Conservation (phyloP, 2,329 filamentous ascomycete species). For the Bimuria novae-zelandiae region DNA sequence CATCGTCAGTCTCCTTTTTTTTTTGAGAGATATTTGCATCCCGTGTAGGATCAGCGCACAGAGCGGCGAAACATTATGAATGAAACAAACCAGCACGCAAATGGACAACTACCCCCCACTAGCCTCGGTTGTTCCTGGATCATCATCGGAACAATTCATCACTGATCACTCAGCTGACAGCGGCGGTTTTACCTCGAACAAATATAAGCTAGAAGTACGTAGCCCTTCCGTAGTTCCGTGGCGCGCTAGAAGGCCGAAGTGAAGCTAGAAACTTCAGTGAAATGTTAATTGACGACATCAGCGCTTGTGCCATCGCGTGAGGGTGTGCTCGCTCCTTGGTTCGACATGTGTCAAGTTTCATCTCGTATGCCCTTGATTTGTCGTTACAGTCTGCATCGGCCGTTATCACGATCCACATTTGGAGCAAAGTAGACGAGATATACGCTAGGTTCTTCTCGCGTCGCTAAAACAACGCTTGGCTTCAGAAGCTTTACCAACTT, state of each 20-base stretch:
- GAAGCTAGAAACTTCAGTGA: constrained; percentile 7
- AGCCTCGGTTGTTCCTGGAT: background rate
- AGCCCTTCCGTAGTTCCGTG: constrained; percentile 4
- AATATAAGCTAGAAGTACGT: background rate
- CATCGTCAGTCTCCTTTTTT: background rate
- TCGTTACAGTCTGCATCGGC: too few relatives aligned
- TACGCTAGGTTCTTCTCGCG: background rate
- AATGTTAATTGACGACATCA: constrained; percentile 4
- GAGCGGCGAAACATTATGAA: constrained; percentile 1
- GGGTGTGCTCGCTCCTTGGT: background rate
- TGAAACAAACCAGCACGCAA: background rate
- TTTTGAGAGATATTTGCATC: background rate
- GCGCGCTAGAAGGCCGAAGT: constrained; percentile 6
- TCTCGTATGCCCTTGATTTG: too few relatives aligned
- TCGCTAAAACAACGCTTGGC: background rate
- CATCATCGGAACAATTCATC: background rate
- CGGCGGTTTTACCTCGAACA: constrained; percentile 3
- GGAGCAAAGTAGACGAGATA: background rate
- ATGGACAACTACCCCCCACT: background rate
- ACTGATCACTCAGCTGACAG: constrained; percentile 1
- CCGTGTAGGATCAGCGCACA: background rate
- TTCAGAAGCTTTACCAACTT: background rate
- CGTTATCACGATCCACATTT: too few relatives aligned
- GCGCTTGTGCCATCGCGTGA: constrained; percentile 4
- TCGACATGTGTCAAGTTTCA: constrained; percentile 3